Percentiles rank a stretch among this genome's conserved stretches.
These are phyloP conservation scores for Exophiala viscosa DNA, from an alignment of 2,329 filamentous ascomycete species.

Conservation along the genomic window DNA sequence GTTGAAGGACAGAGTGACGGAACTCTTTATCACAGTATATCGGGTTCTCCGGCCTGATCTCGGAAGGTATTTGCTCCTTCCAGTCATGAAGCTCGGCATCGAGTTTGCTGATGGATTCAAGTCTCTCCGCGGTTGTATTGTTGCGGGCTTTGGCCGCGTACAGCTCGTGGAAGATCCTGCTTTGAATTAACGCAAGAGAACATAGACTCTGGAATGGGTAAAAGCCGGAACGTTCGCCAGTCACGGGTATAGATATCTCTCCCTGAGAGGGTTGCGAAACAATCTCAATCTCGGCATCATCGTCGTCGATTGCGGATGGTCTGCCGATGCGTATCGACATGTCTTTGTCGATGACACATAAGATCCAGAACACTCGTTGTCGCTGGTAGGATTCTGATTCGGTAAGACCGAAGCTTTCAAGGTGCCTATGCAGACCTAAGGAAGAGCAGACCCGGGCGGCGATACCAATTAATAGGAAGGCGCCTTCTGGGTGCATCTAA, in stretches of 20 bases:
- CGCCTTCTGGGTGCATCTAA: constrained; percentile 8
- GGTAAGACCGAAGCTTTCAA: constrained; percentile 13
- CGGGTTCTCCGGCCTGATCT: constrained; percentile 11
- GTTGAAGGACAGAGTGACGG: constrained; percentile 5
- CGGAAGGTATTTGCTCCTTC: constrained; percentile 9
- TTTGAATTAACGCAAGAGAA: constrained; percentile 7
- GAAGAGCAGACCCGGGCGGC: constrained; percentile 7
- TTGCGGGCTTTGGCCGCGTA: constrained; percentile 4
- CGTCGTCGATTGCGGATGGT: constrained; percentile 15
- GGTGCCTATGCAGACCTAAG: constrained; percentile 11
- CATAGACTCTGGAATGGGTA: constrained; percentile 12
- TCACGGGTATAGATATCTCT: constrained; percentile 4
- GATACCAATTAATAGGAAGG: constrained; percentile 4
- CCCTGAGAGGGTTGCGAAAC: not conserved
- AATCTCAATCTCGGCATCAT: constrained; percentile 6
- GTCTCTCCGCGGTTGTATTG: constrained; percentile 9
- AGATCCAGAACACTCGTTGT: constrained; percentile 17
- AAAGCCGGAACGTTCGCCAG: constrained; percentile 2
- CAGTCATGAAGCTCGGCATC: constrained; percentile 19
- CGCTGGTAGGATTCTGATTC: constrained; percentile 10
- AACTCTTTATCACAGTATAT: constrained; percentile 7
- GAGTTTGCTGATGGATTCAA: constrained; percentile 12
- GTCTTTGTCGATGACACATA: constrained; percentile 16
- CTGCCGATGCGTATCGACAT: constrained; percentile 7
- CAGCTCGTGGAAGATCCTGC: constrained; percentile 9